Percentiles rank a stretch among this genome's conserved stretches.
Conservation (phyloP, 148 eudicot species). For the Camellia lanceoleosa region DNA sequence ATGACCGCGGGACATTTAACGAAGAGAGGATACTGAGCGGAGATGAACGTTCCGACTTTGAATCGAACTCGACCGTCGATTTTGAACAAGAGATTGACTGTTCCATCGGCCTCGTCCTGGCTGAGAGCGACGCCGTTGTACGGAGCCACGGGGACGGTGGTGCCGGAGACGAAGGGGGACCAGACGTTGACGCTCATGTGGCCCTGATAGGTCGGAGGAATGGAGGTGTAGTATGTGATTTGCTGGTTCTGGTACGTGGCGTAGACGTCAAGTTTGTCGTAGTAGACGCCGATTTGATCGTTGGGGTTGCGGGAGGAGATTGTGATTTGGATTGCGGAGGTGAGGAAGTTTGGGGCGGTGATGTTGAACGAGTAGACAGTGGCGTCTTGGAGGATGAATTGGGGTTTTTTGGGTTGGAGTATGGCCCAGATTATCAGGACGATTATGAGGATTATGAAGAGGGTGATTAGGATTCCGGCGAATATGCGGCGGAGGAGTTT, state of each 20-base stretch:
- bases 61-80: constrained; percentile 65
- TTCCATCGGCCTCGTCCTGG: constrained; percentile 48
- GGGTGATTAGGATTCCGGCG: constrained; percentile 7
- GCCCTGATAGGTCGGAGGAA: constrained; percentile 61
- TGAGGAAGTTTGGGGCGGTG: constrained; percentile 20
- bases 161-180: constrained; percentile 71
- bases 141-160: constrained; percentile 67
- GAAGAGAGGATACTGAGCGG: constrained; percentile 49
- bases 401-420: constrained; percentile 38
- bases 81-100: constrained; percentile 37
- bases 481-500: constrained; percentile 5
- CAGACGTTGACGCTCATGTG: constrained; percentile 46
- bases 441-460: constrained; percentile 17
- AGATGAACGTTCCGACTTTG: constrained; percentile 49
- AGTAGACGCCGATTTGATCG: constrained; percentile 42
- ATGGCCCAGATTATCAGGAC: constrained; percentile 41
- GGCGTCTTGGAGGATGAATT: constrained; percentile 45
- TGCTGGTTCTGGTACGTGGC: constrained; percentile 46
- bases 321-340: constrained; percentile 19
- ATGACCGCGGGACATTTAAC: constrained; percentile 57
- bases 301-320: constrained; percentile 39
- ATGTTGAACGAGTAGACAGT: constrained; percentile 41
- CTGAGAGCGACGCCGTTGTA: constrained; percentile 45
- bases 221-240: constrained; percentile 38
- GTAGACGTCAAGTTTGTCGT: constrained; percentile 28